Base-by-base conservation (phyloP, 495 filamentous ascomycete species). In the Penicillium soppii region DNA sequence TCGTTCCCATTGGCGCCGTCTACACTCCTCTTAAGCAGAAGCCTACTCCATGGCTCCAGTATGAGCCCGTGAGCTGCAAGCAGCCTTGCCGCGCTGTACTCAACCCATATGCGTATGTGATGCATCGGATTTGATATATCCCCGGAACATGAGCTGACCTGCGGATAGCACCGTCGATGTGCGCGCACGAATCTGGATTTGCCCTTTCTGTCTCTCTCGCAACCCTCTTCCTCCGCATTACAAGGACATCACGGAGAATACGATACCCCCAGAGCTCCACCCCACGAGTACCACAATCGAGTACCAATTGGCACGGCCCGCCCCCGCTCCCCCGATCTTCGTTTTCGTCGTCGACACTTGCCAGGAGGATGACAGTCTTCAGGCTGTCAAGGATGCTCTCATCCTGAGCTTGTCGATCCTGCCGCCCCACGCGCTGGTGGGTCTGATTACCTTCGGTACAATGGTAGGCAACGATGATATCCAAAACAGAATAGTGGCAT, bases 41-140 rank as follows among this genome's bases (percentile, higher is more conserved):
- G 75, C 82, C 86, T 41, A 91, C 90, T 15, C 90, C 92, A 52
- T 71, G 95, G 51, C 79, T 99, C 35, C 89, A 95, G 70, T 97
- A 97, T 73, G 94, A 97, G 75, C 95, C 95, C 3, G 91, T 97
- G 15, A 92, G 90, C 52, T 99, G 95, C 84, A 99, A 97, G 73
- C 80, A 84, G 60, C 94, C 94, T 51, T 99, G 95, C 69, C 84
- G 94, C 68, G 92, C 95, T 42, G 92, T 99, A 27, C 78, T 99
- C 63, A 99, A 97, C 67, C 95, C 95, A 45, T 97, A 90, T 76
- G 95, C 91, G 91, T 96, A 80, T 53, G 80, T 64, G 32, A 46
- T 25, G 41, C 41, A 12, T 20, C 53, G 15, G 36, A 19, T 22
- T 22, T 33, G 44, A 39, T n/a, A 20, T 49, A 37, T n/a, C 42